phyloP scores from a whole-genome alignment of 2,329 filamentous ascomycete species.

The Penicillium sp. region DNA sequence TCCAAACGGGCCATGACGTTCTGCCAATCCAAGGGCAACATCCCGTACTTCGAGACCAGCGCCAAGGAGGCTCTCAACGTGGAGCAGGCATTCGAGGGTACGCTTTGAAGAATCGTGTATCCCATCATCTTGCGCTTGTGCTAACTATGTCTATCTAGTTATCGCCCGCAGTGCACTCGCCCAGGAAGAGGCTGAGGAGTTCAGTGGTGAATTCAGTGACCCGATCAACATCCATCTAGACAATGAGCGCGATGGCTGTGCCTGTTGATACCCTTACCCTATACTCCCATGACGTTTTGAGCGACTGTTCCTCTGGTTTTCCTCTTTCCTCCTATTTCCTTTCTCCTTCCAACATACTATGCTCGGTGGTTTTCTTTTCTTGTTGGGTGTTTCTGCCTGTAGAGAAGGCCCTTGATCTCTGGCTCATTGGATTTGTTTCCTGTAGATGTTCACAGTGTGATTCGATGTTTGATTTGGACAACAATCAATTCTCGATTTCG shows the following conservation, averaged over 20 bases:
- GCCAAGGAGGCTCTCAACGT: conserved; percentile 99
- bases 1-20: conserved; percentile 96
- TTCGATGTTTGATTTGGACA: not conserved
- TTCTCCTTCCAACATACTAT: conserved; percentile 19
- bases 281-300: conserved; percentile 33
- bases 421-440: conserved; percentile 12
- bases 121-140: not conserved
- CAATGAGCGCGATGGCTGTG: conserved; percentile 88
- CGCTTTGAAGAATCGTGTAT: conserved; percentile 20
- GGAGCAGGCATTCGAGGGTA: conserved; percentile 80
- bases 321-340: conserved; percentile 21
- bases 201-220: conserved; percentile 94
- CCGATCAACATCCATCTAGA: conserved; percentile 98
- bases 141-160: conserved; percentile 58
- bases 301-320: conserved; percentile 30
- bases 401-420: conserved; percentile 21
- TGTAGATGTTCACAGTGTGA: conserved; percentile 16
- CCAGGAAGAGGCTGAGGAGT: conserved; percentile 97
- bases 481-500: not conserved
- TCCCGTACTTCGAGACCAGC: conserved; percentile 98
- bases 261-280: conserved; percentile 66
- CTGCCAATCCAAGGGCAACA: conserved; percentile 95
- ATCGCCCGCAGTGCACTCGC: conserved; percentile 94
- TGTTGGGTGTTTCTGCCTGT: conserved; percentile 15
- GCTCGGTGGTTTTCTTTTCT: conserved; percentile 19